Base-by-base conservation (phyloP, 805 yeast species). In the Saccharomycopsis sp. region DNA sequence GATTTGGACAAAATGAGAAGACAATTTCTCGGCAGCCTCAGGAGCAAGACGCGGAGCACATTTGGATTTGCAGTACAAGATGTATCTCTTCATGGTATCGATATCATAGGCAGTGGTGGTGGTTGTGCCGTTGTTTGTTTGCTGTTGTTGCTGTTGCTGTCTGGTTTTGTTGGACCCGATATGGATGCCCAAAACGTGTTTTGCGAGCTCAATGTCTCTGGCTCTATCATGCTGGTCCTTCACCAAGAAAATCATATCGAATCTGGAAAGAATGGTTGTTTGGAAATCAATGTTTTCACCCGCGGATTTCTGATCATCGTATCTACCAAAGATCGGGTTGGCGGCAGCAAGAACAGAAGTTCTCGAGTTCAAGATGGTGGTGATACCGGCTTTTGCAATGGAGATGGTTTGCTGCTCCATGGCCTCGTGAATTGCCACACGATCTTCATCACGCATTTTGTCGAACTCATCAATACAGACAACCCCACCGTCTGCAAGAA, bases 321-420 rank as follows among this genome's bases (percentile, higher is more conserved):
- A 92, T 49, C 97, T 73, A 46, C 99, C 99, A 60, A 82, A 92
- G 30, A 87, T 77, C 3, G 99, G 99, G 62, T 92, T 92, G 5
- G 98, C 98, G 18, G 98, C 98, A 0, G 98, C 98, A 35, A 92
- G 67, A 3, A 92, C 98, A 26, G 95, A 80, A 0, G 98, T 92
- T 63, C 99, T 74, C 3, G 98, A 92, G 61, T 92, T 92, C 52
- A 92, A 70, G 42, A 92, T 88, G 0, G 99, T 92, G 2, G 97
- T 92, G 52, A 92, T 92, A 60, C 99, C 99, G 7, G 99, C 99
- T 60, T 92, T 92, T 23, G 99, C 98, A 59, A 92, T 88, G 10
- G 97, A 89, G 45, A 92, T 92, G 0, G 98, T 92, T 63, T 92
- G 99, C 62, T 92, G 99, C 65, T 92, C 99, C 99, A 92, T 92